Evolutionary conservation across 2,329 filamentous ascomycete genomes (phyloP), one percentile per base, ranked within the genome.

Genomic region (Arthrinium phaeospermum): DNA sequence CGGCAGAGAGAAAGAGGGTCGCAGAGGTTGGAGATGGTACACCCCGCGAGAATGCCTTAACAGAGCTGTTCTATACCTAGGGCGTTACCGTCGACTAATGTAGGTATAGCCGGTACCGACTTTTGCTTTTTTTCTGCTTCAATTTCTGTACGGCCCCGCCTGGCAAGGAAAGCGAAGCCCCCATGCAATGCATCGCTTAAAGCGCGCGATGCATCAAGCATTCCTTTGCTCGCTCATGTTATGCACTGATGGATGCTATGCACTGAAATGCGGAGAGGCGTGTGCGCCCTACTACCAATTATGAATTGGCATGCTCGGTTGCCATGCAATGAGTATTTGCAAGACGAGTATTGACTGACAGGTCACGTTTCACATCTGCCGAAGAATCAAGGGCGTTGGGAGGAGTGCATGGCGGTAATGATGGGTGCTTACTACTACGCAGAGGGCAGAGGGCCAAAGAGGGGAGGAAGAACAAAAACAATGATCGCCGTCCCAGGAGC

Each of bases 1-100:
- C 70, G 41, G 67, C 68, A 73, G 61, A 70, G 44, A 41, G 16
- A 64, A 61, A 64, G 57, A 64, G 57, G 57, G 57, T 41, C 57
- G 57, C n/a, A 22, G 2, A n/a, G 34, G 30, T 41, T 64, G 57
- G 34, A 64, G 22, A 64, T 24, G 34, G 57, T 5, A 64, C 57
- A 64, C 57, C 57, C 57, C 57, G 57, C 57, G 57, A 41, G 30
- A 13, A 64, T n/a, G 37, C 34, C 34, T 64, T 64, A 64, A 41
- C 57, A 64, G 34, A 64, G 57, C 34, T 34, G 57, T 41, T 37
- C 22, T 41, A 64, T 64, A 41, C 37, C 37, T 41, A 41, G 13
- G 57, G 19, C 12, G 57, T 7, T 34, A 41, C 34, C 57, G 57
- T 41, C 57, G n/a, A 14, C 57, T 22, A 22, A 64, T 64, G 34